Evolutionary conservation across 176 grass and related monocot species (phyloP).

Genomic region (Melocanna baccifera): DNA sequence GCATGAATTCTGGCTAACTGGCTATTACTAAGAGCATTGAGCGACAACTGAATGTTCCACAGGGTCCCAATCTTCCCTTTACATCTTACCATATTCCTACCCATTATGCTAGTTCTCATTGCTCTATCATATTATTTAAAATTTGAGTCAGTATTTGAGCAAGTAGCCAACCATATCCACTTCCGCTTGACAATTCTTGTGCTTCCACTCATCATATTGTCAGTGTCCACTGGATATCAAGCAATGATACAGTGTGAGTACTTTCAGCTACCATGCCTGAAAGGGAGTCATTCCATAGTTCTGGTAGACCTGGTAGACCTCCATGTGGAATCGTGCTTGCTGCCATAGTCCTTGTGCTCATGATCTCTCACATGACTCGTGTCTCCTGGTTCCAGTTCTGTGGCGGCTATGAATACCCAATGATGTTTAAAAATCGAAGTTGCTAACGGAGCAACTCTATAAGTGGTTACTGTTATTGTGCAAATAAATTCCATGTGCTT

Average conservation of each 20-base stretch:
- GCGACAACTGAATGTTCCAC: background rate
- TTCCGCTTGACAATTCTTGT: slow-evolving; percentile 20
- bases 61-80: background rate
- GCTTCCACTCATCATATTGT: slow-evolving; percentile 30
- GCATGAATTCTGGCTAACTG: background rate
- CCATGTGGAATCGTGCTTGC: background rate
- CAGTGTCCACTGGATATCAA: slow-evolving; percentile 36
- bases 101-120: background rate
- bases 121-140: background rate
- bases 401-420: background rate
- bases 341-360: slow-evolving; percentile 29
- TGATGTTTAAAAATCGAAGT: background rate
- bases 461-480: background rate
- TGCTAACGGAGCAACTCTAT: background rate
- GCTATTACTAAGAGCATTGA: background rate
- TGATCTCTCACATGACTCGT: slow-evolving; percentile 41
- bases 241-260: slow-evolving; percentile 2
- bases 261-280: slow-evolving; percentile 8
- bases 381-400: slow-evolving; percentile 24
- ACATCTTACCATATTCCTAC: slow-evolving; percentile 23
- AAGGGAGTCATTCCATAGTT: slow-evolving; percentile 26
- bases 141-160: slow-evolving; percentile 3
- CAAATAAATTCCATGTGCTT: background rate
- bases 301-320: slow-evolving; percentile 8
- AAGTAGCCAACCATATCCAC: background rate